Base-by-base conservation (phyloP, 768 basidiomycete genomes). In the Pulveroboletus sp. region DNA sequence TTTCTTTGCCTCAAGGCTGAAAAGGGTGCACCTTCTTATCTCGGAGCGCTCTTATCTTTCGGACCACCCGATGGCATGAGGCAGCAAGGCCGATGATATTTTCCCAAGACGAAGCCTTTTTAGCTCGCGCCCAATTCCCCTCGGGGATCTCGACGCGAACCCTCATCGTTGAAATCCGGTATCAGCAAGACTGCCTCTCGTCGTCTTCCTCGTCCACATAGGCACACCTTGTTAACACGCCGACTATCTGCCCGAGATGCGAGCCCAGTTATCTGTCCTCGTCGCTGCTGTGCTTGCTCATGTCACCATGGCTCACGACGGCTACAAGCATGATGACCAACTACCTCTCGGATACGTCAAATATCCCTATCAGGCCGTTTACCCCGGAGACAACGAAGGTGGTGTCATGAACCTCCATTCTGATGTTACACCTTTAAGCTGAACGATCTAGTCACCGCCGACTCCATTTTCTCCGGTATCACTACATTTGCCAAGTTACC, bases 401-500 rank as follows among this genome's bases (percentile, higher is more conserved):
- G 46, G 11, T 3, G 18, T 30, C 17, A 3, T 21, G 15, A 10
- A 12, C n/a, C 10, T 5, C 9, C 3, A 5, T 8, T 17, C 12
- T 15, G 12, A 15, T 5, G 18, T 12, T 35, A 24, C 38, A 10
- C 9, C 3, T 44, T 26, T 12, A 32, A 47, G 8, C n/a, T 44
- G 27, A 43, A 35, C 8, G 28, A 39, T 42, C 10, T 43, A 86
- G 85, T 86, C 28, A 87, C 85, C 37, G 84, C 83, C 3, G 84
- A 93, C 62, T 81, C 89, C 15, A 71, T 86, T 32, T 93, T 92
- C 68, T 82, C 86, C 40, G 91, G 91, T 8, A 85, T 91, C 31
- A 81, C 82, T 2, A 89, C 89, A 3, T 94, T 93, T 63, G 91
- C 92, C 15, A 91, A 79, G 66, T 76, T 94, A n/a, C 89, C 89